phyloP scores from a whole-genome alignment of 257 asterid species.

The Paraleonurus japonicus region DNA sequence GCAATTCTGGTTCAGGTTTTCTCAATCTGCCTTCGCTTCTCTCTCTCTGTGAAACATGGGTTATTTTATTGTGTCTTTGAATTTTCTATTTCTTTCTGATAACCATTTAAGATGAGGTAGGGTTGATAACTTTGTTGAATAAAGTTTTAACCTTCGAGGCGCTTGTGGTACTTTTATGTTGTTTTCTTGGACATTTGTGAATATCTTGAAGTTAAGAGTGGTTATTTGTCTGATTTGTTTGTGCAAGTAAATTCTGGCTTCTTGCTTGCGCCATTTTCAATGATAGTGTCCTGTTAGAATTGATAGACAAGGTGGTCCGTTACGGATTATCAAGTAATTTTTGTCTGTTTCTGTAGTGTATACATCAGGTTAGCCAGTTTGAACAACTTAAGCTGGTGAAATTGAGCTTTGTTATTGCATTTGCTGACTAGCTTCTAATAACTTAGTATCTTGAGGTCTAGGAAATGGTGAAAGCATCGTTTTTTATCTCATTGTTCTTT shows the following conservation, averaged over 20 bases:
- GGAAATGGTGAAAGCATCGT: not conserved
- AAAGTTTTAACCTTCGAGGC: constrained; percentile 30
- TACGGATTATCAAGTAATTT: not conserved
- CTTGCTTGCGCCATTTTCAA: constrained; percentile 4
- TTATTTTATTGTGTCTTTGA: not conserved
- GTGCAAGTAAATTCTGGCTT: not conserved
- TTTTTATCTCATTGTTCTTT: not conserved
- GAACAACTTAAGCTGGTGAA: not conserved
- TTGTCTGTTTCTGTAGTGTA: not conserved
- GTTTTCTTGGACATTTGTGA: constrained; percentile 8
- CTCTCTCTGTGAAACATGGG: not conserved
- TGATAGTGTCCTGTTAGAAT: constrained; percentile 17
- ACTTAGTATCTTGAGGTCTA: constrained; percentile 9
- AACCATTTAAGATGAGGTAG: constrained; percentile 14
- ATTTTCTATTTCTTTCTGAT: not conserved
- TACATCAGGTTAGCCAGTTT: not conserved
- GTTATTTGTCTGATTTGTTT: not conserved
- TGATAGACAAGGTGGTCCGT: constrained; percentile 1
- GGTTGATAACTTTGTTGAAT: constrained; percentile 23
- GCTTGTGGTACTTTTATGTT: not conserved
- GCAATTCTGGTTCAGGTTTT: constrained; percentile 71
- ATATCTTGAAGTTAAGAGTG: not conserved
- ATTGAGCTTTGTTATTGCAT: constrained; percentile 8
- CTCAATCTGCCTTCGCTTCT: constrained; percentile 6
- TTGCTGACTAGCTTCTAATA: constrained; percentile 4